Evolutionary conservation across 129 eudicot species (phyloP).

Genomic region (Escallonia herrerae): DNA sequence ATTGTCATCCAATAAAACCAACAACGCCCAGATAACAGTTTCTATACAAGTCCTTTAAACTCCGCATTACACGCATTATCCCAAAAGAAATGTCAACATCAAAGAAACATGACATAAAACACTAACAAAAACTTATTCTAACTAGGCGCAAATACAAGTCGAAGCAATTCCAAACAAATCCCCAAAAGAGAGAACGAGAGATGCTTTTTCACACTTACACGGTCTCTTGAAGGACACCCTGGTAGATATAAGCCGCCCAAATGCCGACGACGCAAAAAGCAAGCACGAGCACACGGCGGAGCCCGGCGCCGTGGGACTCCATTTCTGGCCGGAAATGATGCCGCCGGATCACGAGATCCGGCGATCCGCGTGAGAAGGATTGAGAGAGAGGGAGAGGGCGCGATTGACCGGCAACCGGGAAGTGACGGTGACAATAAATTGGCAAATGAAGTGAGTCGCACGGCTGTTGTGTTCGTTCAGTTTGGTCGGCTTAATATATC

Average conservation of each 20-base stretch:
- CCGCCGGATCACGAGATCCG: slow-evolving; percentile 26
- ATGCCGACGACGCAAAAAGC: slow-evolving; percentile 88
- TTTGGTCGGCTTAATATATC: not conserved
- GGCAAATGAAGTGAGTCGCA: no score
- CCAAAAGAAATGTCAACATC: no score
- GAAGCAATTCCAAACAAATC: not conserved
- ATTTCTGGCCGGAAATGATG: slow-evolving; percentile 21
- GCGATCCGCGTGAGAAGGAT: slow-evolving; percentile 11
- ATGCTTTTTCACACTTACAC: slow-evolving; percentile 35
- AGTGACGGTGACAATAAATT: not conserved
- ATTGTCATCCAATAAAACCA: no score
- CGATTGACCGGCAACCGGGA: not conserved
- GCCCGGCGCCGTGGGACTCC: slow-evolving; percentile 79
- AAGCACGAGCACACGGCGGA: slow-evolving; percentile 70
- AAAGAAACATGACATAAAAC: not conserved
- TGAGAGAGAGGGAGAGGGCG: not conserved
- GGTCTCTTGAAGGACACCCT: slow-evolving; percentile 94
- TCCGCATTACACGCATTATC: no score
- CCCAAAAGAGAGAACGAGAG: not conserved
- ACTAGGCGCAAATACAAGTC: not conserved
- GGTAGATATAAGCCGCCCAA: slow-evolving; percentile 94
- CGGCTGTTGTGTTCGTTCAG: no score
- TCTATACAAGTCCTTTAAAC: no score
- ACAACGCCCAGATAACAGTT: no score
- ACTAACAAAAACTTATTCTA: not conserved